Percentiles rank a stretch among this genome's conserved stretches.
phyloP scores from a whole-genome alignment of 441 rosid genomes.

The Gossypium davidsonii region DNA sequence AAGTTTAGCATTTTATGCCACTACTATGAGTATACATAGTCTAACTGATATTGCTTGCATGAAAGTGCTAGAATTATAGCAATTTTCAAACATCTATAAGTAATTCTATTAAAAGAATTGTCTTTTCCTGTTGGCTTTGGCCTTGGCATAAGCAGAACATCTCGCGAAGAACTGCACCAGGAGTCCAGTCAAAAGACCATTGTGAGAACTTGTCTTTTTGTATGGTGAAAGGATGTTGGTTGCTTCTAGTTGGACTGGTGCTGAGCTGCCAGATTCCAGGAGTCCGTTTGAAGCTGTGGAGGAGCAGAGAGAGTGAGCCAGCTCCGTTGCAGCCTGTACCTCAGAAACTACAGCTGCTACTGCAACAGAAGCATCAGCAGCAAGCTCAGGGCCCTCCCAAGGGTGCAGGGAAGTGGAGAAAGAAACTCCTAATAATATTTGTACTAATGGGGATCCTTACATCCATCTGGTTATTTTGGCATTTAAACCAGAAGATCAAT shows the following conservation, averaged over 20 bases:
- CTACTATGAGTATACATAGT: background rate
- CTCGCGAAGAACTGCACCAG: constrained; percentile 18
- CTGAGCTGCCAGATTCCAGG: constrained; percentile 36
- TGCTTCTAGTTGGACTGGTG: constrained; percentile 39
- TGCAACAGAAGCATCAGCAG: constrained; percentile 52
- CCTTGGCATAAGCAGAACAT: constrained; percentile 40
- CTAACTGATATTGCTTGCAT: background rate
- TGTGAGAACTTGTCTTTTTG: constrained; percentile 27
- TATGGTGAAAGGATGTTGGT: constrained; percentile 47
- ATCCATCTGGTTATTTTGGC: constrained; percentile 68
- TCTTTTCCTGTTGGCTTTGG: constrained; percentile 12
- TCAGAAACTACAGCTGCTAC: constrained; percentile 35
- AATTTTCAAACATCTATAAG: background rate
- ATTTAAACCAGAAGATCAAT: constrained; percentile 30
- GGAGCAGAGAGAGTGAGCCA: constrained; percentile 26
- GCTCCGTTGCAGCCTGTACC: constrained; percentile 34
- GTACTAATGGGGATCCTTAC: constrained; percentile 45
- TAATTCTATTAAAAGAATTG: constrained; percentile 5
- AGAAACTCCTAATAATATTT: constrained; percentile 48
- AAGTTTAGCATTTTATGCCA: background rate
- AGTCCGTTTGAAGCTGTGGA: constrained; percentile 29
- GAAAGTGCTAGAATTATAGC: background rate
- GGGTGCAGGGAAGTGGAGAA: constrained; percentile 77
- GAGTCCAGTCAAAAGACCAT: constrained; percentile 23
- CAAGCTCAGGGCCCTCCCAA: constrained; percentile 35